Percentiles rank a stretch among this genome's conserved stretches.
Conservation (phyloP, 73 alveolate genomes). For the Tetrahymena thermophila region DNA sequence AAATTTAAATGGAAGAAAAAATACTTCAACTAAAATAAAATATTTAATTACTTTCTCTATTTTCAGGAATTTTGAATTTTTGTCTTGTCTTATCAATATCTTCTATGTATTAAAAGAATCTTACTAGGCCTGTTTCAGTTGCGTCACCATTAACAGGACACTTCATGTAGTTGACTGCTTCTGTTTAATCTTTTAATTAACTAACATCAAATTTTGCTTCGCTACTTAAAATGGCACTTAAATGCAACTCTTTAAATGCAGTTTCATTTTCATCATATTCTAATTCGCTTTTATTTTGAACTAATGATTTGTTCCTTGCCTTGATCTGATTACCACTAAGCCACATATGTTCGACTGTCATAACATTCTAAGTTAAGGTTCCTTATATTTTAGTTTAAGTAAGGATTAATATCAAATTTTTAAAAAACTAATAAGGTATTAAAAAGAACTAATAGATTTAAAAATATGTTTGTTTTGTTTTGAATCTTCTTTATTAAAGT, state of each 20-base stretch:
- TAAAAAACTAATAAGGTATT: too few species aligned
- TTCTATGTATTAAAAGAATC: slow-evolving; percentile 72
- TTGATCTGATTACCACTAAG: slow-evolving; percentile 38
- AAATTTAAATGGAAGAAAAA: too few species aligned
- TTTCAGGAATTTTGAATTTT: slow-evolving; percentile 9
- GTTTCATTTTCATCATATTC: slow-evolving; percentile 30
- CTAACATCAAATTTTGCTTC: slow-evolving; percentile 32
- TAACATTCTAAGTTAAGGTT: slow-evolving; percentile 82
- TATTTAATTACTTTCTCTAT: slow-evolving; percentile 27
- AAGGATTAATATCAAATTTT: background rate
- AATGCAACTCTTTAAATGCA: background rate
- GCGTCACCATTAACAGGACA: slow-evolving; percentile 76
- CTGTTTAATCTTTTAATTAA: background rate
- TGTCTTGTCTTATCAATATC: slow-evolving; percentile 50
- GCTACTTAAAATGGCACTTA: slow-evolving; percentile 19
- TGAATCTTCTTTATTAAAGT: too few species aligned
- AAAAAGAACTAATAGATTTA: too few species aligned
- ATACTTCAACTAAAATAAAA: too few species aligned
- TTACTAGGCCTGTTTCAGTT: slow-evolving; percentile 84
- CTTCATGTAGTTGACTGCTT: background rate
- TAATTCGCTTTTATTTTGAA: slow-evolving; percentile 2
- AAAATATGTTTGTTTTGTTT: too few species aligned
- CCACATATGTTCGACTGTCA: slow-evolving; percentile 89
- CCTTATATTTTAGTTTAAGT: background rate
- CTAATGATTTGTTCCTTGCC: slow-evolving; percentile 18